Evolutionary conservation across 257 asterid genomes (phyloP).

Genomic region (Echium plantagineum): DNA sequence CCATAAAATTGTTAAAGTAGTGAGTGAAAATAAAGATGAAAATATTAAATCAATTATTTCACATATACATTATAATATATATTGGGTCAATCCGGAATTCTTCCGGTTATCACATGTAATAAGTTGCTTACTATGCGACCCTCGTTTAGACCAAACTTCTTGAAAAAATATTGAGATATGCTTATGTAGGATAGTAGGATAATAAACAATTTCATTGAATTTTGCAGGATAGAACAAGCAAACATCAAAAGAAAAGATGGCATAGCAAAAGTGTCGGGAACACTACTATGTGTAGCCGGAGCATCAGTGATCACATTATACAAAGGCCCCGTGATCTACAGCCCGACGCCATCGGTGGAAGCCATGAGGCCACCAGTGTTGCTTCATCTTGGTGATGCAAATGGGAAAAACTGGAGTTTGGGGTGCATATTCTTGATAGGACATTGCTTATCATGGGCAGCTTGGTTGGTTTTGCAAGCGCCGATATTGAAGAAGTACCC

Average conservation of each 20-base stretch:
- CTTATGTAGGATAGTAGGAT: too few relatives aligned
- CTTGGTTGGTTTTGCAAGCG: constrained; percentile 85
- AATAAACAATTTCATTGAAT: too few relatives aligned
- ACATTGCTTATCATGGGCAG: constrained; percentile 93
- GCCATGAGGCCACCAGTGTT: constrained; percentile 10
- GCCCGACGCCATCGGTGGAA: constrained; percentile 47
- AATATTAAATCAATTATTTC: too few relatives aligned
- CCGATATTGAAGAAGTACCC: constrained; percentile 81
- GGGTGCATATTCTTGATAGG: constrained; percentile 90
- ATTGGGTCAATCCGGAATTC: too few relatives aligned
- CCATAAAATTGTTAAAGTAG: too few relatives aligned
- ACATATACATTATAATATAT: too few relatives aligned
- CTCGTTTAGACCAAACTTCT: too few relatives aligned
- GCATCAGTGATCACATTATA: constrained; percentile 90
- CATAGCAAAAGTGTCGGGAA: constrained; percentile 65
- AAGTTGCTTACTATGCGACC: too few relatives aligned
- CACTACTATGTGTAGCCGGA: constrained; percentile 80
- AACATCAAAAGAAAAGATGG: constrained; percentile 77
- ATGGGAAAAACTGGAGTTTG: constrained; percentile 75
- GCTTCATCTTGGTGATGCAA: constrained; percentile 46
- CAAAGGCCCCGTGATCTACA: constrained; percentile 88
- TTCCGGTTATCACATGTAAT: too few relatives aligned
- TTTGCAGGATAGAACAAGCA: constrained; percentile 71
- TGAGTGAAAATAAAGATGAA: too few relatives aligned
- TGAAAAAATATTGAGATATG: too few relatives aligned